Evolutionary conservation across 2,329 filamentous ascomycete species (phyloP).

Genomic region (Hawksworthiomyces lignivorus): DNA sequence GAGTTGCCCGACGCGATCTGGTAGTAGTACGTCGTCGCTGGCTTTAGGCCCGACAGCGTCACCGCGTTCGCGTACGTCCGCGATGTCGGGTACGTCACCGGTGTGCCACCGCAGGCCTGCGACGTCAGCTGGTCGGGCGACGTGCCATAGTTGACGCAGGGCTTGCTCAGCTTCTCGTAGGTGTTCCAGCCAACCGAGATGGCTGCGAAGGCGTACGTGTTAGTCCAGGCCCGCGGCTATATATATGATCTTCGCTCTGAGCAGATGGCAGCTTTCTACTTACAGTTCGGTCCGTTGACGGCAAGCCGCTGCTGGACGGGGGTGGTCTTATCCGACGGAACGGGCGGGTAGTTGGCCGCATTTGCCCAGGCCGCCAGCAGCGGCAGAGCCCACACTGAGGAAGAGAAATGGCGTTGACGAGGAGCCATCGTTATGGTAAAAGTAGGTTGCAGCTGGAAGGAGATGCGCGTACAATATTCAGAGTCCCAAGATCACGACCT

Average conservation of each 20-base stretch:
- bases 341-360: constrained; percentile 32
- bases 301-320: constrained; percentile 47
- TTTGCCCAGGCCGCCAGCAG: constrained; percentile 7
- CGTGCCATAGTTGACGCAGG: constrained; percentile 46
- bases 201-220: constrained; percentile 24
- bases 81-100: constrained; percentile 45
- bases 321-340: constrained; percentile 42
- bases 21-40: constrained; percentile 54
- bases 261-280: constrained; percentile 1
- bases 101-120: constrained; percentile 31
- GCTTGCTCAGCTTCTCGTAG: constrained; percentile 34
- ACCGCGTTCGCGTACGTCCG: constrained; percentile 46
- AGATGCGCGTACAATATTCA: too few relatives aligned
- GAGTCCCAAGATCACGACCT: too few relatives aligned
- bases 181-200: constrained; percentile 52
- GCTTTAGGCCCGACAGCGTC: constrained; percentile 34
- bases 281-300: constrained; percentile 41
- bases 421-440: constrained; percentile 13
- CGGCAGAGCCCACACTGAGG: constrained; percentile 8
- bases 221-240: neutral
- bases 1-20: constrained; percentile 51
- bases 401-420: neutral
- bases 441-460: too few relatives aligned
- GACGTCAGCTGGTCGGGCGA: constrained; percentile 29
- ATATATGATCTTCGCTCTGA: too few relatives aligned